phyloP scores from a whole-genome alignment of 2,329 filamentous ascomycete genomes.

The Westerdykella ornata region DNA sequence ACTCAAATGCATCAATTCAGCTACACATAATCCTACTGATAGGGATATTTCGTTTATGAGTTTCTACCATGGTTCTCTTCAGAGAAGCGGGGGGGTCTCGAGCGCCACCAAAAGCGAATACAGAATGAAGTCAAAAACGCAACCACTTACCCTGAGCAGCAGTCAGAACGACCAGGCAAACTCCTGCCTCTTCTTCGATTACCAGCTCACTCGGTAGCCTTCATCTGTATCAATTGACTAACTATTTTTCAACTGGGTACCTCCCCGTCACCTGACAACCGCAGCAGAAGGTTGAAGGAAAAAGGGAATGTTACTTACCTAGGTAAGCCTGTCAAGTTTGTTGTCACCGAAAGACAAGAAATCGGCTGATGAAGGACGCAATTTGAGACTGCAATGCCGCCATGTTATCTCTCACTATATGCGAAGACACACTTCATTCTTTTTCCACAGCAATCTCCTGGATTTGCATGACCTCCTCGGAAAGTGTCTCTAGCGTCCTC shows the following conservation, averaged over 20 bases:
- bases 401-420: too few species aligned
- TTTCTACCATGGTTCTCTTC: not conserved
- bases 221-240: conserved; percentile 53
- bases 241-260: conserved; percentile 44
- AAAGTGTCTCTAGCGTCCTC: too few species aligned
- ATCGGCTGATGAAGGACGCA: too few species aligned
- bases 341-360: conserved; percentile 8
- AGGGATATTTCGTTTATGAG: conserved; percentile 33
- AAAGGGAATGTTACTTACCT: conserved; percentile 15
- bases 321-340: conserved; percentile 18
- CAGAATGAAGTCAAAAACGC: conserved; percentile 33
- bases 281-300: conserved; percentile 13
- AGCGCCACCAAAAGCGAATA: conserved; percentile 24
- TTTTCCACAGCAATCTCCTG: too few species aligned
- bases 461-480: too few species aligned
- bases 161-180: conserved; percentile 41
- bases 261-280: conserved; percentile 16
- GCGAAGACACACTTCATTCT: too few species aligned
- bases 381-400: too few species aligned
- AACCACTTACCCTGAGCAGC: conserved; percentile 40
- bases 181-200: conserved; percentile 35
- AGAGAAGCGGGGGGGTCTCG: too few species aligned
- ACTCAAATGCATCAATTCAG: conserved; percentile 24
- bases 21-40: conserved; percentile 31
- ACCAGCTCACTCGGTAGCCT: conserved; percentile 40